Conservation (phyloP, 2,329 filamentous ascomycete genomes). For the Xylariaceae sp. region DNA sequence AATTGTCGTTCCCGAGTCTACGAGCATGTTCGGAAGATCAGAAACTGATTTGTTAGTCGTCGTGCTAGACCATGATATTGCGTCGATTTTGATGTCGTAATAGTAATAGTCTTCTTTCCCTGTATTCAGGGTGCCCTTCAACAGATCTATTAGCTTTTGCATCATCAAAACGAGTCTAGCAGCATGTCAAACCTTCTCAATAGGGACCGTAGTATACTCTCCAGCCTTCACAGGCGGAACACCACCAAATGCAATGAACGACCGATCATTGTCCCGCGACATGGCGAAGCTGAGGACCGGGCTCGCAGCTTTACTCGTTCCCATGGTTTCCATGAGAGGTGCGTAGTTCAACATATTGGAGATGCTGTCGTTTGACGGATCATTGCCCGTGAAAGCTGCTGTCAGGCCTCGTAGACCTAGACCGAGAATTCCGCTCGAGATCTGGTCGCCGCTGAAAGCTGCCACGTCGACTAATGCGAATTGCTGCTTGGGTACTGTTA, state of each 20-base stretch:
- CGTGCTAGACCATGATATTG: conserved; percentile 18
- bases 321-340: conserved; percentile 31
- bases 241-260: conserved; percentile 33
- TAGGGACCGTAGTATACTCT: conserved; percentile 26
- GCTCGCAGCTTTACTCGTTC: conserved; percentile 17
- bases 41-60: conserved; percentile 21
- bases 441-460: conserved; percentile 30
- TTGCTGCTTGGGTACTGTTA: conserved; percentile 31
- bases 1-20: conserved; percentile 35
- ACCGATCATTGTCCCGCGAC: conserved; percentile 31
- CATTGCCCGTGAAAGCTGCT: conserved; percentile 23
- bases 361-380: conserved; percentile 19
- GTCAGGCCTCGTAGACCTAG: conserved; percentile 33
- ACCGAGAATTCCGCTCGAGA: conserved; percentile 34
- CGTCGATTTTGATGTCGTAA: conserved; percentile 28
- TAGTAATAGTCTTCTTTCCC: conserved; percentile 29
- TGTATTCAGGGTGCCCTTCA: conserved; percentile 5
- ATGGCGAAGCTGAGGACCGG: conserved; percentile 33
- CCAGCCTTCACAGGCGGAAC: conserved; percentile 31
- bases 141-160: not conserved
- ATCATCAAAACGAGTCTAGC: not conserved
- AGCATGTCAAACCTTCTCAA: conserved; percentile 24
- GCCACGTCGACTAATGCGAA: conserved; percentile 31
- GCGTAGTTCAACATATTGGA: conserved; percentile 26
- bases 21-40: conserved; percentile 25